Percentiles rank a stretch among this genome's conserved stretches.
These are phyloP conservation scores for Amoeboaphelidium protococcarum DNA, from an alignment of 371 early-diverging fungal species.

Conservation along the genomic window DNA sequence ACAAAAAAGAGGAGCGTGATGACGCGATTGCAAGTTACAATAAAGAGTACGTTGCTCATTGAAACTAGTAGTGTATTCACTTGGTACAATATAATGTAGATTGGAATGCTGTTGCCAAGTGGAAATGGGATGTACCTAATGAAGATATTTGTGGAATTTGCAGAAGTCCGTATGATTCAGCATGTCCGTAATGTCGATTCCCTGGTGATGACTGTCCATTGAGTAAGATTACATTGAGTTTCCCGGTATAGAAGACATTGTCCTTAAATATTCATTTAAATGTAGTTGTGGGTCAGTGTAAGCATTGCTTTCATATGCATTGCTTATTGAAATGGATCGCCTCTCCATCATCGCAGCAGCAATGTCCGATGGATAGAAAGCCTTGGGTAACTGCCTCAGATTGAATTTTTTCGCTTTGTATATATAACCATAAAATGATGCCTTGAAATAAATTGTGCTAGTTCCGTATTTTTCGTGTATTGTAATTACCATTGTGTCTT, in stretches of 20 bases:
- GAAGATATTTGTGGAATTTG: slow-evolving; percentile 73
- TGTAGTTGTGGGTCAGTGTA: slow-evolving; percentile 54
- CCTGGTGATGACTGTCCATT: slow-evolving; percentile 71
- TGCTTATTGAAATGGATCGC: slow-evolving; percentile 53
- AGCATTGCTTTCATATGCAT: slow-evolving; percentile 70
- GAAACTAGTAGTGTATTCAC: no score
- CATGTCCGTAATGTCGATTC: slow-evolving; percentile 47
- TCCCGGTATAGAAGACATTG: neutral
- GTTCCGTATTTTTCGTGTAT: no score
- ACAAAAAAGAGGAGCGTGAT: no score
- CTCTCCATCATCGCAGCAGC: slow-evolving; percentile 29
- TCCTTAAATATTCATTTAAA: neutral
- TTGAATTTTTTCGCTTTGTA: no score
- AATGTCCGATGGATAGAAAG: slow-evolving; percentile 58
- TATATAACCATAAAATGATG: no score
- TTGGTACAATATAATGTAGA: no score
- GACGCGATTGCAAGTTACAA: no score
- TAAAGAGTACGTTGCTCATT: no score
- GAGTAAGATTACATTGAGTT: slow-evolving; percentile 9
- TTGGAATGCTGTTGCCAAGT: slow-evolving; percentile 32
- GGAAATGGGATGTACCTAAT: slow-evolving; percentile 32
- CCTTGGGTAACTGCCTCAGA: slow-evolving; percentile 29
- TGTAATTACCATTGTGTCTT: no score
- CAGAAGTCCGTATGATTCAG: slow-evolving; percentile 37
- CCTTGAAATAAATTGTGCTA: no score